These are phyloP conservation scores for Apiospora arundinis DNA, from an alignment of 2,329 filamentous ascomycete genomes.

Conservation along the genomic window DNA sequence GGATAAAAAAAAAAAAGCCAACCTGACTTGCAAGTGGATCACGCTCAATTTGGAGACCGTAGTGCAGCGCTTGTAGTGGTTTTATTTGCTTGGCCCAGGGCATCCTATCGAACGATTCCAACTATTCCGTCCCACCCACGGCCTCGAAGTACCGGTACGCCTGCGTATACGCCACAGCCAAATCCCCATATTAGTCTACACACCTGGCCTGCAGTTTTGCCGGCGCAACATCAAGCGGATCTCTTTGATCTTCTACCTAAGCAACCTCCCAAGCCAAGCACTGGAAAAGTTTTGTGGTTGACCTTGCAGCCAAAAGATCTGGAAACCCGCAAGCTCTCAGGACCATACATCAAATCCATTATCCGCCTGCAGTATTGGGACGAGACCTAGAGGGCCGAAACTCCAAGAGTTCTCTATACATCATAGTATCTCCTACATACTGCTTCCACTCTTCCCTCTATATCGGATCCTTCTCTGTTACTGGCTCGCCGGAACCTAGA, in stretches of 20 bases:
- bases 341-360: constrained; percentile 16
- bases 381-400: constrained; percentile 1
- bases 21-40: constrained; percentile 11
- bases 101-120: constrained; percentile 9
- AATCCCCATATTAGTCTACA: constrained; percentile 18
- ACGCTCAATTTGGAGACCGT: neutral
- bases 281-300: constrained; percentile 18
- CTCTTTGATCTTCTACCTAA: constrained; percentile 7
- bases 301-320: constrained; percentile 13
- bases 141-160: constrained; percentile 13
- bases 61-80: constrained; percentile 18
- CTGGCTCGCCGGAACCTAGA: constrained; percentile 2
- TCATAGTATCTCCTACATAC: constrained; percentile 5
- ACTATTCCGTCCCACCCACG: constrained; percentile 8
- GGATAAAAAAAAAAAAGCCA: neutral
- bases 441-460: constrained; percentile 5
- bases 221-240: constrained; percentile 15
- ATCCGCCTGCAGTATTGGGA: neutral
- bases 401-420: constrained; percentile 19
- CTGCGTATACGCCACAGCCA: constrained; percentile 13
- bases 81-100: constrained; percentile 19
- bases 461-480: constrained; percentile 5
- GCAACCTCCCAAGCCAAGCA: constrained; percentile 11
- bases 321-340: constrained; percentile 11
- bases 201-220: constrained; percentile 12